These are phyloP conservation scores for Scheffersomyces stipitis DNA, from an alignment of 805 yeast species.

Conservation along the genomic window DNA sequence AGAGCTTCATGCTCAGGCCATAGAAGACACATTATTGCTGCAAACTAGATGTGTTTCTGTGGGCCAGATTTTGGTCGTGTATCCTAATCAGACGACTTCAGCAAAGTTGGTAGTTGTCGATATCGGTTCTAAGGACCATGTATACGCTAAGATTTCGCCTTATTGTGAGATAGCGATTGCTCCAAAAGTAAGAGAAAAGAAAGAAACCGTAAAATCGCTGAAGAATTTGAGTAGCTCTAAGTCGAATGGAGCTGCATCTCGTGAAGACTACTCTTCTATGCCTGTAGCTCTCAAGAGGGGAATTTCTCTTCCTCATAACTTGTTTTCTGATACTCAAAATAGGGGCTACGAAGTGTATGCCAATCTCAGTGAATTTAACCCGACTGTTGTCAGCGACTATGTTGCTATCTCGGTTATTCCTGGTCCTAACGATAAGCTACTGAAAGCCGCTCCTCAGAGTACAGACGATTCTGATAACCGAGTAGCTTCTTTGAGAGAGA, in stretches of 20 bases:
- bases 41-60: slow-evolving; percentile 76
- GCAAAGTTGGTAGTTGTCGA: slow-evolving; percentile 57
- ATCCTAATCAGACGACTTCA: slow-evolving; percentile 58
- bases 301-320: slow-evolving; percentile 55
- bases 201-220: slow-evolving; percentile 7
- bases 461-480: slow-evolving; percentile 5
- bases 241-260: slow-evolving; percentile 18
- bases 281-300: slow-evolving; percentile 51
- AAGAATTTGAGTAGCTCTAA: not conserved
- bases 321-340: slow-evolving; percentile 14
- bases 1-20: slow-evolving; percentile 72
- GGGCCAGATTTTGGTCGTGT: slow-evolving; percentile 63
- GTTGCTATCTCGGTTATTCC: slow-evolving; percentile 52
- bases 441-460: slow-evolving; percentile 13
- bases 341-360: slow-evolving; percentile 45
- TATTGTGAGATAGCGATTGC: slow-evolving; percentile 74
- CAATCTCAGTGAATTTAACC: slow-evolving; percentile 35
- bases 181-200: slow-evolving; percentile 47
- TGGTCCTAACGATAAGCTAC: slow-evolving; percentile 44
- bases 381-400: slow-evolving; percentile 27
- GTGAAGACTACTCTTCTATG: slow-evolving; percentile 17
- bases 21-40: slow-evolving; percentile 71
- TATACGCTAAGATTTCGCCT: slow-evolving; percentile 55
- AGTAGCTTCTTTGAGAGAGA: slow-evolving; percentile 24
- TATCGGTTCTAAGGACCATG: slow-evolving; percentile 42